Evolutionary conservation across 306 rosid genomes (phyloP), one percentile per base, ranked within the genome.

Genomic region (Cotoneaster glaucophyllus): DNA sequence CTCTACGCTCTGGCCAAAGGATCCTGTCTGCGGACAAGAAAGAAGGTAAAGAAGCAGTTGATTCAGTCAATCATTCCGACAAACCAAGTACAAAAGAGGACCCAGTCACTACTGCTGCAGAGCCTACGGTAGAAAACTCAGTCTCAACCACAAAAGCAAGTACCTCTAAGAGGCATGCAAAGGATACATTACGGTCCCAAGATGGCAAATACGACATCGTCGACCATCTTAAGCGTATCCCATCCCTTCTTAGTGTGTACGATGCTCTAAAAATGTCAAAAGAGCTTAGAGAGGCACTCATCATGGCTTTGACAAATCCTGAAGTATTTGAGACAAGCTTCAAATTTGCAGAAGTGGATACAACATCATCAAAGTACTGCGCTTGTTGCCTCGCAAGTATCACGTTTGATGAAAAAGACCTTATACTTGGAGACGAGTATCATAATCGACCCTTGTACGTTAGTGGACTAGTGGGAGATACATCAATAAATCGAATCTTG

Each of bases 21-120:
- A 44, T 44, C 50, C 0, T 0, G 17, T 44, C 1, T 3, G 17
- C 1, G 0, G 17, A 44, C 5, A 44, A 44, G 50, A 12, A 44
- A 12, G 0, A 1, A 0, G 50, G 50, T 3, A 44, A 44, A 3
- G 0, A 12, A 44, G 17, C 0, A 12, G 0, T 12, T 12, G 5
- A 44, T 44, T 11, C 0, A 11, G 1, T 44, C 17, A 44, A 44
- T 1, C 50, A 43, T 43, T 43, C 4, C 0, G 4, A 43, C 4
- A 43, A 43, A 43, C 48, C 5, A 43, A 43, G 17, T 44, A 1
- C 50, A 44, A 44, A 5, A 44, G 5, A 44, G 15, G 50, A 12
- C 12, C 17, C 17, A 12, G 0, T 44, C 50, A 12, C 0, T 44
- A 44, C 17, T 17, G 12, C 2, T 12, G 17, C 5, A 12, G 2